A percentile compares a stretch with the other conserved stretches of the same genome.
phyloP scores from a whole-genome alignment of 2,329 filamentous ascomycete species.

The Aspergillus fructus region DNA sequence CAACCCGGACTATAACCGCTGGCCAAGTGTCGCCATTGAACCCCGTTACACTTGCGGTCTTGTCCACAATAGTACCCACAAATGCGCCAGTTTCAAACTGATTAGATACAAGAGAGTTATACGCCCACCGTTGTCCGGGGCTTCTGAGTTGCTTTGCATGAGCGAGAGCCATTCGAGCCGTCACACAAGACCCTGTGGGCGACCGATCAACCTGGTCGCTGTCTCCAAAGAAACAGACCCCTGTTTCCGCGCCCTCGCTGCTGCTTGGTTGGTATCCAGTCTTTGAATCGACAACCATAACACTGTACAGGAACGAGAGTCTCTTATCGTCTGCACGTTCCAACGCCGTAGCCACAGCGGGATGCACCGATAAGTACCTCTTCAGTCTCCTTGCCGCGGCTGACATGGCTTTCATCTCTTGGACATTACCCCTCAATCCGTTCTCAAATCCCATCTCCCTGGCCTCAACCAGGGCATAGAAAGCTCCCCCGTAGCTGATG shows the following conservation, averaged over 20 bases:
- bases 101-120: slow-evolving; percentile 39
- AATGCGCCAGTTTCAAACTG: slow-evolving; percentile 26
- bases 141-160: slow-evolving; percentile 28
- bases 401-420: slow-evolving; percentile 6
- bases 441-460: slow-evolving; percentile 39
- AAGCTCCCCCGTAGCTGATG: slow-evolving; percentile 48
- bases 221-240: slow-evolving; percentile 47
- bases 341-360: slow-evolving; percentile 23
- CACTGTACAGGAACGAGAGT: slow-evolving; percentile 41
- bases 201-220: slow-evolving; percentile 49
- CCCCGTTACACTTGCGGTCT: slow-evolving; percentile 7
- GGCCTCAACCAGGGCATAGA: slow-evolving; percentile 41
- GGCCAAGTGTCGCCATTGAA: not conserved
- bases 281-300: slow-evolving; percentile 39
- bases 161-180: slow-evolving; percentile 38
- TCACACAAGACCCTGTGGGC: slow-evolving; percentile 39
- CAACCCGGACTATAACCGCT: slow-evolving; percentile 28
- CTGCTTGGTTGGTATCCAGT: slow-evolving; percentile 15
- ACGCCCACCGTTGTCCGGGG: slow-evolving; percentile 29
- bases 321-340: slow-evolving; percentile 34
- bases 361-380: slow-evolving; percentile 12
- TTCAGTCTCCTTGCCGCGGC: slow-evolving; percentile 22
- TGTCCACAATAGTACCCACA: slow-evolving; percentile 22
- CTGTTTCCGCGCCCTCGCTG: slow-evolving; percentile 38
- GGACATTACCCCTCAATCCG: not conserved